Evolutionary conservation across 495 filamentous ascomycete species (phyloP), one percentile per base, ranked within the genome.

Genomic region (Xylaria nigripes): DNA sequence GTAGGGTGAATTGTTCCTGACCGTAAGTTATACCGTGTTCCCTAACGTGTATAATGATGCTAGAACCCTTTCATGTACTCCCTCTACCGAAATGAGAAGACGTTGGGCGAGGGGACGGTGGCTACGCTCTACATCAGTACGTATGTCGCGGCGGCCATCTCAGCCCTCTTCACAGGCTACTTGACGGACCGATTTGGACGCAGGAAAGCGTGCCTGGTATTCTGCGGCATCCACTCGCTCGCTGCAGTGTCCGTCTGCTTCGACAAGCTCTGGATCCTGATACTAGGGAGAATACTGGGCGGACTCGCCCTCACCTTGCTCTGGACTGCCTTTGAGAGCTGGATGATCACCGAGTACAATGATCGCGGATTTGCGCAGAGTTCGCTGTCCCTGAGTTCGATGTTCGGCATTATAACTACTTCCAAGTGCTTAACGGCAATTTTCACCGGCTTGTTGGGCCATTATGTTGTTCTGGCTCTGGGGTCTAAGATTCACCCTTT

Each of bases 301-400:
- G 76, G 76, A 1, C 45, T 79, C 29, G 63, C 62, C 19, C 70
- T 74, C 22, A 75, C 70, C 2, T 60, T 79, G 3, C 62, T 77
- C 32, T 79, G 73, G 61, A 72, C 67, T 13, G 69, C 64, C 8
- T 75, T 76, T 52, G 72, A 79, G 59, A 72, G 70, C 45, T 79
- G 74, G 74, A 74, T 79, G 73, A 66, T 77, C 32, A 70, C 75
- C 9, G 76, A 77, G 56, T 76, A 69, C 43, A 66, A 71, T 49
- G 45, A 57, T 8, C 61, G 63, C 23, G 62, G 52, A 13, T 59
- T 72, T 6, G 58, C 64, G 27, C 45, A 9, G 29, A 42, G 54
- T 44, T 19, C 51, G 42, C 50, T 65, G 13, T 57, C 63, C 1
- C 50, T 75, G 21, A 68, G 61, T 29, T 51, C 61, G 32, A 63